Evolutionary conservation across 2,329 filamentous ascomycete species (phyloP).

Genomic region (Dissoconium aciculare): DNA sequence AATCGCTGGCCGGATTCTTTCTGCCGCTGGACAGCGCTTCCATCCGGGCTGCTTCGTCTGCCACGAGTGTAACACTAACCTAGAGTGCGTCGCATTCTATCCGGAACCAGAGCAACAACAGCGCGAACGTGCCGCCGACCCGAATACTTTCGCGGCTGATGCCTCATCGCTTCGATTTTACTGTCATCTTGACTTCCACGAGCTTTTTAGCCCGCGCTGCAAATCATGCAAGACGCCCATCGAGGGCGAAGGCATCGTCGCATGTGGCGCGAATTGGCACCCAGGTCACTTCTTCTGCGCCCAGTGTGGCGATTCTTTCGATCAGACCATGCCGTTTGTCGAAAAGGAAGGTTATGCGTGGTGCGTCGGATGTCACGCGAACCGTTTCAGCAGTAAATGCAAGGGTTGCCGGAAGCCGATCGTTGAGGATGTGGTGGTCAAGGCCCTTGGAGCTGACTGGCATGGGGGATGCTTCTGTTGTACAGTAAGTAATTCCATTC

Average conservation of each 20-base stretch:
- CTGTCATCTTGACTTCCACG: slow-evolving; percentile 98
- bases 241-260: slow-evolving; percentile 83
- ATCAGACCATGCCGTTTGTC: slow-evolving; percentile 60
- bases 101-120: slow-evolving; percentile 68
- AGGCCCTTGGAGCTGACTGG: slow-evolving; percentile 83
- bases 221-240: slow-evolving; percentile 95
- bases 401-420: slow-evolving; percentile 70
- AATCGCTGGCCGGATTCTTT: slow-evolving; percentile 83
- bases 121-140: slow-evolving; percentile 44
- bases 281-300: slow-evolving; percentile 98
- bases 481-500: slow-evolving; percentile 28
- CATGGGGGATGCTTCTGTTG: slow-evolving; percentile 87
- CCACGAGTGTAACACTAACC: slow-evolving; percentile 67
- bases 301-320: slow-evolving; percentile 78
- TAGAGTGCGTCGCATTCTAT: slow-evolving; percentile 93
- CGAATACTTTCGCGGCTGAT: slow-evolving; percentile 32
- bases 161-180: slow-evolving; percentile 70
- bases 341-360: slow-evolving; percentile 97
- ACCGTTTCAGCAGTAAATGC: slow-evolving; percentile 80
- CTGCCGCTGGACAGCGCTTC: slow-evolving; percentile 67
- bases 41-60: slow-evolving; percentile 90
- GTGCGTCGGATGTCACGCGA: slow-evolving; percentile 87
- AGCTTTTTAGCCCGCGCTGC: slow-evolving; percentile 81
- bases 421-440: slow-evolving; percentile 66
- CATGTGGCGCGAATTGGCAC: slow-evolving; percentile 91